These are phyloP conservation scores for Oidiodendron maius DNA, from an alignment of 495 filamentous ascomycete genomes.

Conservation along the genomic window DNA sequence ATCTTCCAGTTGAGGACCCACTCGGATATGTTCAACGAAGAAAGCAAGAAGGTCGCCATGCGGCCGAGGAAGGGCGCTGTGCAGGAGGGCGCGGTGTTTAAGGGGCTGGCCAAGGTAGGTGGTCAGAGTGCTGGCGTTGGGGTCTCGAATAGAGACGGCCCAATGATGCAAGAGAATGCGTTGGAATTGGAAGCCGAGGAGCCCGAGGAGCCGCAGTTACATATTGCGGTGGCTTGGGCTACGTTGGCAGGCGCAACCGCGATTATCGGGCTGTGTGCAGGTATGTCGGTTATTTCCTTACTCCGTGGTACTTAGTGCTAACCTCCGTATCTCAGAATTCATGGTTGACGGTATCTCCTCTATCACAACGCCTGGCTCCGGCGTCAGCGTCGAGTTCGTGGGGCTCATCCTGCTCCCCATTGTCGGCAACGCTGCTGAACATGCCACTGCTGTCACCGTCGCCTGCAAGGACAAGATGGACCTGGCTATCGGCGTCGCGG, in stretches of 20 bases:
- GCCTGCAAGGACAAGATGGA: conserved; percentile 92
- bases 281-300: background rate
- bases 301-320: background rate
- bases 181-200: conserved; percentile 52
- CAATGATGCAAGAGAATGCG: conserved; percentile 34
- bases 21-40: conserved; percentile 62
- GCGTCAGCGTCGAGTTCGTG: conserved; percentile 73
- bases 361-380: conserved; percentile 47
- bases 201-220: conserved; percentile 56
- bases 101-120: conserved; percentile 56
- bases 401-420: conserved; percentile 84
- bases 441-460: conserved; percentile 81
- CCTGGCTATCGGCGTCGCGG: conserved; percentile 75
- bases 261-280: conserved; percentile 76
- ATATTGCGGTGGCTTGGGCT: conserved; percentile 59
- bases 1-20: conserved; percentile 82
- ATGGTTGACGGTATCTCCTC: conserved; percentile 77
- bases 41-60: conserved; percentile 58
- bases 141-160: conserved; percentile 33
- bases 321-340: conserved; percentile 45
- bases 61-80: conserved; percentile 41
- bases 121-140: conserved; percentile 36
- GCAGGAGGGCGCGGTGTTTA: conserved; percentile 52
- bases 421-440: conserved; percentile 84
- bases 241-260: conserved; percentile 69